A percentile compares a stretch with the other conserved stretches of the same genome.
phyloP scores from a whole-genome alignment of 805 yeast genomes.

The Ogataea corticis region DNA sequence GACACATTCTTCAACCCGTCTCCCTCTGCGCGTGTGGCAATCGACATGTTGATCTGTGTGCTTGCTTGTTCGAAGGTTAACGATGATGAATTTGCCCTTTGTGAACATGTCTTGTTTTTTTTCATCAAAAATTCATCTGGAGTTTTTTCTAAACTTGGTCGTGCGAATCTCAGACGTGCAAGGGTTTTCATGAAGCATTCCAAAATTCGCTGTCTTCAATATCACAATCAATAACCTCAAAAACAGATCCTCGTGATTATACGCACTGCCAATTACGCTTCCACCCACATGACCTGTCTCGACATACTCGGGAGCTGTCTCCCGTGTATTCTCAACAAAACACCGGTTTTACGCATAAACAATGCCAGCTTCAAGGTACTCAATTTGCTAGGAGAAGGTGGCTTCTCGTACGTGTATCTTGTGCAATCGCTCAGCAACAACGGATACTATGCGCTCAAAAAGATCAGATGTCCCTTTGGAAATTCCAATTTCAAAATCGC shows the following conservation, averaged over 20 bases:
- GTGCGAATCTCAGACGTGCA: slow-evolving; percentile 7
- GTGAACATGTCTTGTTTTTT: not conserved
- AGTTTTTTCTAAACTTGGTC: not conserved
- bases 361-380: slow-evolving; percentile 61
- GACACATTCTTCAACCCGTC: slow-evolving; percentile 24
- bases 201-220: not conserved
- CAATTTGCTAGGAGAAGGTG: slow-evolving; percentile 85
- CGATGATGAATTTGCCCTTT: no score
- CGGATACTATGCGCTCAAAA: slow-evolving; percentile 72
- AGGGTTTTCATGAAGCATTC: slow-evolving; percentile 4
- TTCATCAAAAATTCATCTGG: not conserved
- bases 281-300: slow-evolving; percentile 14
- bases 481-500: slow-evolving; percentile 72
- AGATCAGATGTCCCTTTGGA: slow-evolving; percentile 86
- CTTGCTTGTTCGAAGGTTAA: no score
- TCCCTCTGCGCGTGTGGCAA: slow-evolving; percentile 21
- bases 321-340: slow-evolving; percentile 42
- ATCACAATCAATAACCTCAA: not conserved
- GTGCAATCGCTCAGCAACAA: slow-evolving; percentile 53
- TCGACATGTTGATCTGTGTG: slow-evolving; percentile 16
- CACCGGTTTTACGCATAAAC: slow-evolving; percentile 64
- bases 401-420: slow-evolving; percentile 81
- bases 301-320: slow-evolving; percentile 34
- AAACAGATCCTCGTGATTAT: no score
- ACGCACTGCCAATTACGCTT: no score